Base-by-base conservation (phyloP, 495 filamentous ascomycete genomes). In the Hypoxylon intermedium region DNA sequence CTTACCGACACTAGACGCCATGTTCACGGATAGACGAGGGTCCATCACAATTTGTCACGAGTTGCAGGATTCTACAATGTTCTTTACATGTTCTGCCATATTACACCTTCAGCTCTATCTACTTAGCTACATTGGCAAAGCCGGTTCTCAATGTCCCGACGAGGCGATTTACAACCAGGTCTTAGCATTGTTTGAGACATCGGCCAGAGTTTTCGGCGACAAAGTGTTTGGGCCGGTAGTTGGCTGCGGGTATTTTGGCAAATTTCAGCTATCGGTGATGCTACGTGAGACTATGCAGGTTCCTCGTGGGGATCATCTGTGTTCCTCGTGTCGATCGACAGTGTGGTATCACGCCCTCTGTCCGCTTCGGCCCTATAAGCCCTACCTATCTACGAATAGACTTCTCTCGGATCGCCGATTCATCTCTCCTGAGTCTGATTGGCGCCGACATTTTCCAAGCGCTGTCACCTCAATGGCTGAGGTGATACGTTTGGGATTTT, bases 281-380 rank as follows among this genome's bases (percentile, higher is more conserved):
- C 9, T 15, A 45, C 33, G 34, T 36, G 44, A 40, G 41, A 42
- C 42, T 44, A 15, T 37, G 34, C 5, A 6, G 9, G n/a, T 37
- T 13, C 34, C 34, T 37, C n/a, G 30, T 33, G 30, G 30, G 3
- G 30, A 33, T 33, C 30, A n/a, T n/a, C n/a, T n/a, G n/a, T n/a
- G 24, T 26, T 26, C 24, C 24, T 26, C 7, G 24, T 7, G 24
- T 26, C 4, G 24, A 26, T 26, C 24, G 7, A 26, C 24, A 13
- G 2, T 13, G n/a, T 37, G 34, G 34, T 37, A 37, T 37, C 34
- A 15, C 11, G 11, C 34, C 34, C 15, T 37, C n/a, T 4, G n/a
- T 37, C 23, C 30, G 1, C 33, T 37, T 51, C 46, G 55, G 55
- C 28, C 46, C 38, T 58, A 58, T 15, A 38, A 47, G 55, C 28